Conservation (phyloP, 1,284 basidiomycete species). For the Psilocybe mexicana region DNA sequence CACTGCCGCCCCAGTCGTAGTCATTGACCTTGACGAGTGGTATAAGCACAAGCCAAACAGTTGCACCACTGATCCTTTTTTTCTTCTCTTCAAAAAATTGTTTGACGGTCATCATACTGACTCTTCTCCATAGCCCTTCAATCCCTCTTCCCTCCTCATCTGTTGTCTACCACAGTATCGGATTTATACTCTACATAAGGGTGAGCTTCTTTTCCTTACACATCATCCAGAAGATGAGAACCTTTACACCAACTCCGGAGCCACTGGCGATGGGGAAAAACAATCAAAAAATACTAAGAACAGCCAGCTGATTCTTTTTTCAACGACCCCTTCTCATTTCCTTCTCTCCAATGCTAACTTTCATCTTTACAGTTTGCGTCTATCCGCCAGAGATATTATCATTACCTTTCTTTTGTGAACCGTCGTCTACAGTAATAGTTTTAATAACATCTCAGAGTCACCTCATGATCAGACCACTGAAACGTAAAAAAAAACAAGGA, state of each 20-base stretch:
- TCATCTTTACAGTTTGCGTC: not conserved
- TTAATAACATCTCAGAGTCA: too few relatives aligned
- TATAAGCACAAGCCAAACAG: constrained; percentile 48
- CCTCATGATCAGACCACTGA: too few relatives aligned
- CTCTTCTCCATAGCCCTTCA: not conserved
- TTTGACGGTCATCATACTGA: not conserved
- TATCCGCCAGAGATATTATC: too few relatives aligned
- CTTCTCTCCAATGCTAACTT: not conserved
- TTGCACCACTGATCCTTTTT: constrained; percentile 44
- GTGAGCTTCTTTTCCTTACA: too few relatives aligned
- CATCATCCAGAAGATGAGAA: constrained; percentile 37
- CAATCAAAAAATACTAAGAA: constrained; percentile 48
- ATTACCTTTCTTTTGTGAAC: too few relatives aligned
- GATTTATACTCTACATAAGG: too few relatives aligned
- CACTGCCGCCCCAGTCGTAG: constrained; percentile 56
- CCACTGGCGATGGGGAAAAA: constrained; percentile 42
- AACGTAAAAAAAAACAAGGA: not conserved
- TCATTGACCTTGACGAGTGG: constrained; percentile 44
- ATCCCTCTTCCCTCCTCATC: not conserved
- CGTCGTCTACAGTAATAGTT: too few relatives aligned
- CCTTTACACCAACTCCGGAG: constrained; percentile 40
- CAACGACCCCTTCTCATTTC: constrained; percentile 3
- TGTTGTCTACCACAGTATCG: not conserved
- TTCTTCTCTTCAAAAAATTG: not conserved
- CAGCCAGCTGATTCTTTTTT: constrained; percentile 46